Evolutionary conservation across 106 monocot species (phyloP), one percentile per base, ranked within the genome.

Genomic region (Apostasia ramifera): DNA sequence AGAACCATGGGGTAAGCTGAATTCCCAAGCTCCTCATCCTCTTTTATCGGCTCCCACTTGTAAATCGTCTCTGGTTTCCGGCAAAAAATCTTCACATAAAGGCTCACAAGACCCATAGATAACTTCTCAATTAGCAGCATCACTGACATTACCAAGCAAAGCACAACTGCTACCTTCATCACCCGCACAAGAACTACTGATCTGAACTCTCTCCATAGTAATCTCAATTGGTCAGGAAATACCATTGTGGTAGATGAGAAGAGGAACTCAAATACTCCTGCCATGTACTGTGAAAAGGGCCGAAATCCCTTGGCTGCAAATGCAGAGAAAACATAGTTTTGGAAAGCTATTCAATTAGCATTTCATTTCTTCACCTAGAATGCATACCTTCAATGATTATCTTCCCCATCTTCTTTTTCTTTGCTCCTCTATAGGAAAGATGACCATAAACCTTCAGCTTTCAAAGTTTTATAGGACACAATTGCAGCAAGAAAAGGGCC

Each of bases 21-120:
- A 39, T 70, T 66, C 8, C 84, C 84, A 14, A 74, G 13, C 66
- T 84, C 81, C 58, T 66, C 69, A 38, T 82, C 84, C 38, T 72
- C 79, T 6, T 9, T 70, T 66, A 88, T 63, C 48, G 75, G 68
- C 45, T 71, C 78, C 57, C 80, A 86, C 70, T 73, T 85, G 67
- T 90, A 90, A 5, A 73, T 40, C 70, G 54, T 73, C 54, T 70
- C 57, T 9, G 89, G 86, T 59, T 67, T 72, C 41, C 78, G 64
- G 11, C 72, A 56, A 68, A 76, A 76, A 40, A 83, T 7, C 74
- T 83, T 83, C 42, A 61, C 79, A 38, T 50, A 73, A 47, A 79
- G 73, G 52, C 78, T 72, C 43, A 72, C 53, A 12, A 46, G 37
- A 45, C 72, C 78, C 72, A 79, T 79, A 42, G 73, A 39, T 12